Percentiles rank a stretch among this genome's conserved stretches.
Evolutionary conservation across 495 filamentous ascomycete genomes (phyloP).

Genomic region (Physcia stellaris): DNA sequence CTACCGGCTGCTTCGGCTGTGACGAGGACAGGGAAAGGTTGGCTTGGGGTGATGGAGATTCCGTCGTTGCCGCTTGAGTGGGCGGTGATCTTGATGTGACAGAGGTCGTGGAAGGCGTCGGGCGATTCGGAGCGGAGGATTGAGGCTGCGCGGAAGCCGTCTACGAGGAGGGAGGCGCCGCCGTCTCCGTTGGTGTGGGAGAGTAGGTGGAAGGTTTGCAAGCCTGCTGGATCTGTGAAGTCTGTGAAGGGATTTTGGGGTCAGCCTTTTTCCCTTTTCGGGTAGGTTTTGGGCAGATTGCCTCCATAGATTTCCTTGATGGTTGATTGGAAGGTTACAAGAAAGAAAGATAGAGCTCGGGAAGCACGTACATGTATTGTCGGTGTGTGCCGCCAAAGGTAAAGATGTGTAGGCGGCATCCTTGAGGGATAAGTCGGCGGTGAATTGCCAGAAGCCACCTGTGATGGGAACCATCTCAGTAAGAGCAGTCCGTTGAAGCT

Average conservation of each 20-base stretch:
- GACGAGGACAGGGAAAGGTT: constrained; percentile 54
- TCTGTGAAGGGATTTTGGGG: too few species aligned
- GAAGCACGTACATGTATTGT: too few species aligned
- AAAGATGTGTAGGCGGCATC: constrained; percentile 89
- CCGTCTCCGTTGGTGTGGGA: constrained; percentile 54
- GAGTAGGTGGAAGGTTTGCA: constrained; percentile 83
- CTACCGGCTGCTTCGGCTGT: constrained; percentile 22
- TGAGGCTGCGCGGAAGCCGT: constrained; percentile 62
- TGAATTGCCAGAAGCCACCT: constrained; percentile 92
- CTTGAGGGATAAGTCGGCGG: constrained; percentile 69
- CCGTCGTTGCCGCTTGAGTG: constrained; percentile 81
- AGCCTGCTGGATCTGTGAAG: constrained; percentile 76
- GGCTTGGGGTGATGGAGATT: constrained; percentile 57
- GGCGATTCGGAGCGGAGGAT: constrained; percentile 35
- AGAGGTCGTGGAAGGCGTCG: constrained; percentile 37
- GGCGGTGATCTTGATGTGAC: constrained; percentile 39
- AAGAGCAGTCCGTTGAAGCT: too few species aligned
- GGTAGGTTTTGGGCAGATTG: too few species aligned
- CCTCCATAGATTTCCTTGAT: too few species aligned
- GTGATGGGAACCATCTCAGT: background rate
- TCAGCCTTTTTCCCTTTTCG: too few species aligned
- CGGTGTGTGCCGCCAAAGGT: constrained; percentile 66
- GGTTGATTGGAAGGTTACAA: too few species aligned
- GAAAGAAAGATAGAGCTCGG: too few species aligned
- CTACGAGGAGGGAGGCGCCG: constrained; percentile 64